Percentiles rank a stretch among this genome's conserved stretches.
These are phyloP conservation scores for Geum urbanum DNA, from an alignment of 306 rosid species.

Conservation along the genomic window DNA sequence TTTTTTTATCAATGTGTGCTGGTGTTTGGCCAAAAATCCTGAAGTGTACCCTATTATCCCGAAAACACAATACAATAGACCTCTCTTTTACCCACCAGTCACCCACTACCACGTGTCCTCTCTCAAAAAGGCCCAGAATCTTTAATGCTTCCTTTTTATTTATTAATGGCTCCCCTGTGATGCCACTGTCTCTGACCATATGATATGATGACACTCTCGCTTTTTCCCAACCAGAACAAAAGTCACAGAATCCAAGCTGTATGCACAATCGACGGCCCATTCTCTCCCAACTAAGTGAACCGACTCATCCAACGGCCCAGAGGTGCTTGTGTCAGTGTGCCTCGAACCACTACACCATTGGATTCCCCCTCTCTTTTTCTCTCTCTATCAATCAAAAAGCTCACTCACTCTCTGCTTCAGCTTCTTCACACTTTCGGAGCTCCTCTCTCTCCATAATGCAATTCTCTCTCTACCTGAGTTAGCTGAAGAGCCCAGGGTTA, in stretches of 20 bases:
- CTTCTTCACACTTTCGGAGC: not conserved
- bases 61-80: not conserved
- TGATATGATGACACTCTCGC: not conserved
- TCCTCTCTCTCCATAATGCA: not conserved
- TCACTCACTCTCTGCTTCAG: not conserved
- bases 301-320: conserved; percentile 15
- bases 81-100: not conserved
- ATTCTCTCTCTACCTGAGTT: not conserved
- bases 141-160: not conserved
- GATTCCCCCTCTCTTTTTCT: conserved; percentile 15
- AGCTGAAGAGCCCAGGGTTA: conserved; percentile 8
- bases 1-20: no score
- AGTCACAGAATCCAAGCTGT: conserved; percentile 17
- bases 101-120: not conserved
- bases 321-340: conserved; percentile 27
- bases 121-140: not conserved
- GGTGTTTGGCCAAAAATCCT: no score
- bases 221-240: not conserved
- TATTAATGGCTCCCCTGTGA: conserved; percentile 15
- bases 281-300: not conserved
- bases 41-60: not conserved
- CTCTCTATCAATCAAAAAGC: not conserved
- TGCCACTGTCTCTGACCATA: conserved; percentile 15
- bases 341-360: conserved; percentile 32
- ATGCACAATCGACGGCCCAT: conserved; percentile 28